These are phyloP conservation scores for Clavulina sp. DNA, from an alignment of 768 basidiomycete genomes.

Conservation along the genomic window DNA sequence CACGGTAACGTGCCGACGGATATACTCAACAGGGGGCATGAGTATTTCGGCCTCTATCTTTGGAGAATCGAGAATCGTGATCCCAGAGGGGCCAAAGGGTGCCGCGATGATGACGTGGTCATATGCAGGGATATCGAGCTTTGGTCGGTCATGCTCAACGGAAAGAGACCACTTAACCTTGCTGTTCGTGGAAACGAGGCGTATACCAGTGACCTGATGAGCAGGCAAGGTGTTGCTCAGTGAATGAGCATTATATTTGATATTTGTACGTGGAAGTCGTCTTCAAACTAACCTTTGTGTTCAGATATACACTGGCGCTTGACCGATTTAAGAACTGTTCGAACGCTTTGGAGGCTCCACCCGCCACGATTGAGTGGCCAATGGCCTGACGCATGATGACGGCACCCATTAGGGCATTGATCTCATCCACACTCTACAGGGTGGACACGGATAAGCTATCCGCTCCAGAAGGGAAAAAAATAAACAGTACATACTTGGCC, in stretches of 20 bases:
- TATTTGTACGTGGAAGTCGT: not conserved
- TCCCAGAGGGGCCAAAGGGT: not conserved
- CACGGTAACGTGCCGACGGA: not conserved
- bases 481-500: constrained; percentile 34
- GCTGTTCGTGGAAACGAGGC: not conserved
- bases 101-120: not conserved
- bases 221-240: not conserved
- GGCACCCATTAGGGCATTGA: constrained; percentile 64
- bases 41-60: too few relatives aligned
- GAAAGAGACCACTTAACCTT: not conserved
- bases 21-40: not conserved
- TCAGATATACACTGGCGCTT: not conserved
- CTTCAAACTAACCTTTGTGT: not conserved
- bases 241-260: not conserved
- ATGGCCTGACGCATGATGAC: constrained; percentile 53
- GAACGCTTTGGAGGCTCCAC: not conserved
- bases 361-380: constrained; percentile 27
- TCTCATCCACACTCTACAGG: constrained; percentile 39
- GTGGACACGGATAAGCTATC: not conserved
- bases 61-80: not conserved
- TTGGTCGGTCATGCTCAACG: not conserved
- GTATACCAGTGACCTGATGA: not conserved
- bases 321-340: not conserved
- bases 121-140: not conserved
- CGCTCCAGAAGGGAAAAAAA: not conserved